phyloP scores from a whole-genome alignment of 1,284 basidiomycete genomes.

The Cutaneotrichosporon mucoides region DNA sequence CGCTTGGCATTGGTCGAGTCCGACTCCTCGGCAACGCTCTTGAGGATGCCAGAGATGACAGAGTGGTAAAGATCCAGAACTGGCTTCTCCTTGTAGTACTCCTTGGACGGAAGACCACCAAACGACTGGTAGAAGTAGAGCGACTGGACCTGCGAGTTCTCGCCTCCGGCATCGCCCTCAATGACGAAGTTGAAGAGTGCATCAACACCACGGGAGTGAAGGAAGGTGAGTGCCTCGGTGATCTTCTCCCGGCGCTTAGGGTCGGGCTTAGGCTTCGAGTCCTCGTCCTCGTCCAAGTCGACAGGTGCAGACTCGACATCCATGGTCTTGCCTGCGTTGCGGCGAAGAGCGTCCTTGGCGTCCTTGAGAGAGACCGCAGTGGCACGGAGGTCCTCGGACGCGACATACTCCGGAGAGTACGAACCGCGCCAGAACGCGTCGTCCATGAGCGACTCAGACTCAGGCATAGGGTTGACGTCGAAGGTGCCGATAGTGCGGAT shows the following conservation, averaged over 20 bases:
- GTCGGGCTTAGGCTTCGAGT: background rate
- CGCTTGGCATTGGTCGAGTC: background rate
- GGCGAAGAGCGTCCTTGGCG: background rate
- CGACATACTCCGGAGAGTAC: conserved; percentile 31
- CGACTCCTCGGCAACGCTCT: conserved; percentile 53
- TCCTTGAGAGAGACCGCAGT: conserved; percentile 5
- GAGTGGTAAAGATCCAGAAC: conserved; percentile 67
- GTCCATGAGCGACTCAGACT: conserved; percentile 12
- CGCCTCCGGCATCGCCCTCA: conserved; percentile 77
- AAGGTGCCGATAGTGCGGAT: conserved; percentile 41
- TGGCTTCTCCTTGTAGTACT: conserved; percentile 81
- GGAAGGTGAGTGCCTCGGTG: conserved; percentile 76
- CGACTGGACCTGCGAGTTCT: conserved; percentile 81
- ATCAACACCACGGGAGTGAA: conserved; percentile 79
- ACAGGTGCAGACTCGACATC: background rate
- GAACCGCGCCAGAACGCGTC: conserved; percentile 30
- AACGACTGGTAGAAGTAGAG: conserved; percentile 80
- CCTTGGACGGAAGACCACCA: conserved; percentile 86
- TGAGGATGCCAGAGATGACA: conserved; percentile 66
- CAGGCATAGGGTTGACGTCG: conserved; percentile 30
- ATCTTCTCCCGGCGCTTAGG: conserved; percentile 32
- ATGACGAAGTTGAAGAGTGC: conserved; percentile 72
- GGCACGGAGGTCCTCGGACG: conserved; percentile 30
- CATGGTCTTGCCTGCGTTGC: background rate
- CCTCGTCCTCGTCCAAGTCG: background rate